Base-by-base conservation (phyloP, 2,329 filamentous ascomycete genomes). In the Phialophora verrucosa region DNA sequence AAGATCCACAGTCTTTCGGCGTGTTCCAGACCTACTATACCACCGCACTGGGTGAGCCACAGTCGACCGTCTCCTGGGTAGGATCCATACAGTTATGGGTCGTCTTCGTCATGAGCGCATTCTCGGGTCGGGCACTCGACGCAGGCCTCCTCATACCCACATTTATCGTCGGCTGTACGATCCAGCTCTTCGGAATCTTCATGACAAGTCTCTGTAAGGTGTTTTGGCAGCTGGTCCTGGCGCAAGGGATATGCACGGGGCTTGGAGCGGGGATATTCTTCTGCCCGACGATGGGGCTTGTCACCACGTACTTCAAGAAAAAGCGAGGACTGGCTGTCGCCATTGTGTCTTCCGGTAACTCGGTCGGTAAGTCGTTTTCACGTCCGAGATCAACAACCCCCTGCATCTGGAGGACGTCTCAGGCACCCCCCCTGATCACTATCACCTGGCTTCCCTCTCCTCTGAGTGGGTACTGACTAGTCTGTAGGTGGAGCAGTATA, bases 401-500 rank as follows among this genome's bases (percentile, higher is more conserved):
- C 14, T n/a, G 38, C 14, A 3, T n/a, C 14, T 5, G n/a, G 14
- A 42, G 38, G 14, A 42, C 38, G 4, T 17, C 5, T 42, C 3
- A 14, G 35, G 14, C 35, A 42, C 4, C 17, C 6, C 12, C 35
- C 35, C 11, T 42, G 14, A 12, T 42, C 17, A 42, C 5, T 42
- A 5, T 42, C 14, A 17, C 38, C 3, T 17, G 4, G 17, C 38
- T 42, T 42, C 35, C 38, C 38, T 5, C 11, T 6, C n/a, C 12
- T 44, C 5, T 20, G 17, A 44, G 38, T 44, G 17, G 14, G 1
- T 44, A 10, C 38, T 44, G 38, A 44, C 38, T n/a, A 8, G 38
- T 44, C 83, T 0, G 84, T 84, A 0, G 89, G 89, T 0, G 88
- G 88, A 0, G 78, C 90, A 25, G 80, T 90, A 2, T 91, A 88